Evolutionary conservation across 2,329 filamentous ascomycete species (phyloP).

Genomic region (Fusarium decemcellulare): DNA sequence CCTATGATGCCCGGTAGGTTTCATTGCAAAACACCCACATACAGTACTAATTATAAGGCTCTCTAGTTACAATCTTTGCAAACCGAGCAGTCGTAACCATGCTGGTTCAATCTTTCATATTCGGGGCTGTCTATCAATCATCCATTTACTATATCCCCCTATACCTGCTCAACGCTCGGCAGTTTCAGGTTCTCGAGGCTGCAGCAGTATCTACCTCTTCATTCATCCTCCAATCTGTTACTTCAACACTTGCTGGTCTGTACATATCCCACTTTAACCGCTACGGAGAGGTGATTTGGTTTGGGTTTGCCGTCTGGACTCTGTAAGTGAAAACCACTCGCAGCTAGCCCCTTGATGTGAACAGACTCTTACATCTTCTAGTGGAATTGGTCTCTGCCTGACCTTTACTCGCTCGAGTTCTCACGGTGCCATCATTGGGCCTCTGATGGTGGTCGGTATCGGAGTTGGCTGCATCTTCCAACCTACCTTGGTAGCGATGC

Average conservation of each 20-base stretch:
- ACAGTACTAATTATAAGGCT: background rate
- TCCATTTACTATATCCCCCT: background rate
- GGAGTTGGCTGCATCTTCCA: slow-evolving; percentile 9
- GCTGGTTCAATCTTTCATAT: background rate
- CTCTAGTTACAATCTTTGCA: background rate
- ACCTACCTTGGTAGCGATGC: background rate
- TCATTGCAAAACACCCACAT: no score
- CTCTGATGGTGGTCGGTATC: background rate
- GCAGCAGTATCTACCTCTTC: background rate
- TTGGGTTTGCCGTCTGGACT: slow-evolving; percentile 1
- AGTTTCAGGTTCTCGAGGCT: background rate
- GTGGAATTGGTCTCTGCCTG: background rate
- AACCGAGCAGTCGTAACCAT: background rate
- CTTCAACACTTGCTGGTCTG: background rate
- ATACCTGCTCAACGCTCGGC: background rate
- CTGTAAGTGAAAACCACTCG: background rate
- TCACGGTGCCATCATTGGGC: background rate
- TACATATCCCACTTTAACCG: slow-evolving; percentile 4
- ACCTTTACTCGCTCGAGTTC: background rate
- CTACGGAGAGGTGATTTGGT: background rate
- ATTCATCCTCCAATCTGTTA: slow-evolving; percentile 1
- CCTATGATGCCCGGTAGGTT: slow-evolving; percentile 3
- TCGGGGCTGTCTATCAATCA: background rate
- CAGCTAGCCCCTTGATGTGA: background rate
- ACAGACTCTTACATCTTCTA: background rate